These are phyloP conservation scores for Debaryomyces tyrocola DNA, from an alignment of 805 yeast species.

Conservation along the genomic window DNA sequence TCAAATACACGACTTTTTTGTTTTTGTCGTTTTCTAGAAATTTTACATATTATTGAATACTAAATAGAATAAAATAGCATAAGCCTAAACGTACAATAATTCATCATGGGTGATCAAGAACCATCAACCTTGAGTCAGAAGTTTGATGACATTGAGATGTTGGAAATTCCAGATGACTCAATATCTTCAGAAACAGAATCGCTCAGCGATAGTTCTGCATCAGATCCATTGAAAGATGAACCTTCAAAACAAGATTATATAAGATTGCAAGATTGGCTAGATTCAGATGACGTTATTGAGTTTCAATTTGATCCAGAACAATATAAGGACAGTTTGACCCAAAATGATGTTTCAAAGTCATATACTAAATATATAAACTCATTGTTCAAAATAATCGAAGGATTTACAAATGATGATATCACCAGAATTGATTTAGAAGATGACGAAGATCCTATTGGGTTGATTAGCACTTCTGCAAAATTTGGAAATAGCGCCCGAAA, in stretches of 20 bases:
- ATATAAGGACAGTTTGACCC: constrained; percentile 32
- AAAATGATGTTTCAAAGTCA: constrained; percentile 39
- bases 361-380: constrained; percentile 50
- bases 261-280: constrained; percentile 50
- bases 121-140: constrained; percentile 11
- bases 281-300: constrained; percentile 30
- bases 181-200: constrained; percentile 27
- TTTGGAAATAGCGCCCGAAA: constrained; percentile 9
- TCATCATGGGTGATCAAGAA: constrained; percentile 3
- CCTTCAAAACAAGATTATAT: constrained; percentile 22
- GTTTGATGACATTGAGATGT: constrained; percentile 43
- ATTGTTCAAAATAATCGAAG: constrained; percentile 53
- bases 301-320: constrained; percentile 45
- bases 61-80: background rate
- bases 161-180: constrained; percentile 41
- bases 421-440: constrained; percentile 11
- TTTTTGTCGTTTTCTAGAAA: background rate
- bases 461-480: constrained; percentile 22
- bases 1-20: constrained; percentile 2
- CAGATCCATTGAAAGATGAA: background rate
- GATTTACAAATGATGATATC: constrained; percentile 17
- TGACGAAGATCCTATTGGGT: constrained; percentile 30
- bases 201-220: constrained; percentile 14
- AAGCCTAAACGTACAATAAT: background rate
- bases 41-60: background rate